These are phyloP conservation scores for Moniliophthora roreri DNA, from an alignment of 1,284 basidiomycete genomes.

Conservation along the genomic window DNA sequence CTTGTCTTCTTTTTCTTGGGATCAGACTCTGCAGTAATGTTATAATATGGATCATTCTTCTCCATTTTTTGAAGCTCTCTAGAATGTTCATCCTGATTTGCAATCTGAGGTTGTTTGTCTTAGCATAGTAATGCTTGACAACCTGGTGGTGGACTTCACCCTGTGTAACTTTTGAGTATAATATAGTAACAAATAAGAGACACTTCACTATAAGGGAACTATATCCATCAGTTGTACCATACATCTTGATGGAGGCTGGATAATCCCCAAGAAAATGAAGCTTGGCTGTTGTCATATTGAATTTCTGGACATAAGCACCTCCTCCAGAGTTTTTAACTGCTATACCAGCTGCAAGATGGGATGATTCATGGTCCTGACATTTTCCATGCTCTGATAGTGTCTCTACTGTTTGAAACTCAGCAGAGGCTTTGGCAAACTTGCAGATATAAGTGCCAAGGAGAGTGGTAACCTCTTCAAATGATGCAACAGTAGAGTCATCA, in stretches of 20 bases:
- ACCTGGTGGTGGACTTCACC: slow-evolving; percentile 1
- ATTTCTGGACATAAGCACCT: neutral
- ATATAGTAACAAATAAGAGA: neutral
- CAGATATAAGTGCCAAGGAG: slow-evolving; percentile 8
- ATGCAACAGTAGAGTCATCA: slow-evolving; percentile 11
- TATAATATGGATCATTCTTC: neutral
- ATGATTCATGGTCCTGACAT: neutral
- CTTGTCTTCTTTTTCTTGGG: too few relatives aligned
- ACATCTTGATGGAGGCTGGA: slow-evolving; percentile 6
- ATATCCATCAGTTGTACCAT: slow-evolving; percentile 13
- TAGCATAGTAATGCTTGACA: neutral
- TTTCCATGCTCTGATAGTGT: neutral
- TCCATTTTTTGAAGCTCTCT: neutral
- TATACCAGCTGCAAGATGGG: neutral
- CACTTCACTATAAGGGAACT: slow-evolving; percentile 6
- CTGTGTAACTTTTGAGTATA: neutral
- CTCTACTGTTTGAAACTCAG: slow-evolving; percentile 7
- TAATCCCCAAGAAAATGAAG: slow-evolving; percentile 16
- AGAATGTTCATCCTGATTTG: neutral
- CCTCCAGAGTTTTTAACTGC: neutral
- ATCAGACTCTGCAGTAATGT: too few relatives aligned
- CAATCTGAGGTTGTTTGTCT: neutral
- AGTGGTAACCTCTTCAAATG: slow-evolving; percentile 1
- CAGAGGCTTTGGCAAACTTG: slow-evolving; percentile 1
- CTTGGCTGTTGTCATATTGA: slow-evolving; percentile 12